Evolutionary conservation across 768 basidiomycete species (phyloP).

Genomic region (Mycena metata): DNA sequence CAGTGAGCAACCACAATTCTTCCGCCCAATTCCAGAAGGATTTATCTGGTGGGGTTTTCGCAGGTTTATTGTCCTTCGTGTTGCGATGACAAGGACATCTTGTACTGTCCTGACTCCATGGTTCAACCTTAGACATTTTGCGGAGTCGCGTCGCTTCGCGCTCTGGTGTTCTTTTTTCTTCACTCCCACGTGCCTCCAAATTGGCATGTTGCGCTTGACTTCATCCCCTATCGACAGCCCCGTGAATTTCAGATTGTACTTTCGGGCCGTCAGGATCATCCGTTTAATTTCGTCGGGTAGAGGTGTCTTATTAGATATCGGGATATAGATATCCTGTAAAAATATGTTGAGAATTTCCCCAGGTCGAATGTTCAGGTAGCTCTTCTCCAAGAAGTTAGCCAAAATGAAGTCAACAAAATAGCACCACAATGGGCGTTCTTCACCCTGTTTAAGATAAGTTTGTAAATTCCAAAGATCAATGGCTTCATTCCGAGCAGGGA

Average conservation of each 20-base stretch:
- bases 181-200: neutral
- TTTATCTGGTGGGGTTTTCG: conserved; percentile 10
- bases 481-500: neutral
- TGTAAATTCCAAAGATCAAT: conserved; percentile 8
- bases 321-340: neutral
- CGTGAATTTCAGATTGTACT: conserved; percentile 3
- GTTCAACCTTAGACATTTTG: neutral
- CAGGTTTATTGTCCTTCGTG: neutral
- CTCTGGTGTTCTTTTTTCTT: neutral
- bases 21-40: conserved; percentile 11
- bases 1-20: neutral
- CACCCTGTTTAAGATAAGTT: neutral
- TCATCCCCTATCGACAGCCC: neutral
- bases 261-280: conserved; percentile 1
- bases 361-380: neutral
- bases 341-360: neutral
- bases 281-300: conserved; percentile 3
- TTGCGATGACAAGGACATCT: neutral
- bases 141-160: neutral
- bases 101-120: neutral
- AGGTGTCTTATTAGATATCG: neutral
- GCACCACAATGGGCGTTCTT: neutral
- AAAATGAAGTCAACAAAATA: conserved; percentile 3
- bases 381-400: neutral
- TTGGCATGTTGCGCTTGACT: neutral